Evolutionary conservation across 345 rosid species (phyloP), one percentile per base, ranked within the genome.

Genomic region (Mangifera indica): DNA sequence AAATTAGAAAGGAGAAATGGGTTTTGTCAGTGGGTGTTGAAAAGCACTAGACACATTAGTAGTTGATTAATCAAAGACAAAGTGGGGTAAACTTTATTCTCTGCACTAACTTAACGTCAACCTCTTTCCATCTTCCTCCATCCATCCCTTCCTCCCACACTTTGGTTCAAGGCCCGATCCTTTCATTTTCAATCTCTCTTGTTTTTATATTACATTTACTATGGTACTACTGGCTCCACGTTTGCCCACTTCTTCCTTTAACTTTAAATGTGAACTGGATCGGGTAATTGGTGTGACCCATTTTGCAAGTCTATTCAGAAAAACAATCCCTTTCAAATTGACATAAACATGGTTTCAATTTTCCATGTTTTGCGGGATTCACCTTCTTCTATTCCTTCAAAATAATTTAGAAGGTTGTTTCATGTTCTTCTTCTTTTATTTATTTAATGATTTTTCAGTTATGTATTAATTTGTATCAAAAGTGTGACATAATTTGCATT

Each of bases 41-140:
- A 49, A 59, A 44, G 25, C 74, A 40, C 55, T 60, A 22, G 8
- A 34, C 9, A 20, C 51, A 75, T 65, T 68, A 70, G 76, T 48
- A 40, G 81, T 76, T 78, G 57, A 76, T 13, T 74, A 70, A 70
- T 73, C 77, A 72, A 17, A 60, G 66, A 55, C 55, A 58, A 45
- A 60, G 80, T 73, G 77, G 77, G 75, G 77, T 67, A 42, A 5
- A 7, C 29, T 59, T 55, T 56, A 53, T 62, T 61, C 37, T 42
- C 26, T 22, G 52, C 66, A 48, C 60, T 61, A 20, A 52, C 7
- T 54, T 54, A 15, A 52, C 7, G 22, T 55, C 7, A 55, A 5
- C 18, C 49, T 52, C 52, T 32, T 40, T 56, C 25, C 2, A 46
- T 63, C 48, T 60, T 65, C 21, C 21, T 25, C 21, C 29, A 37